A percentile compares a stretch with the other conserved stretches of the same genome.
Evolutionary conservation across 306 rosid genomes (phyloP).

Genomic region (Senna siamea): DNA sequence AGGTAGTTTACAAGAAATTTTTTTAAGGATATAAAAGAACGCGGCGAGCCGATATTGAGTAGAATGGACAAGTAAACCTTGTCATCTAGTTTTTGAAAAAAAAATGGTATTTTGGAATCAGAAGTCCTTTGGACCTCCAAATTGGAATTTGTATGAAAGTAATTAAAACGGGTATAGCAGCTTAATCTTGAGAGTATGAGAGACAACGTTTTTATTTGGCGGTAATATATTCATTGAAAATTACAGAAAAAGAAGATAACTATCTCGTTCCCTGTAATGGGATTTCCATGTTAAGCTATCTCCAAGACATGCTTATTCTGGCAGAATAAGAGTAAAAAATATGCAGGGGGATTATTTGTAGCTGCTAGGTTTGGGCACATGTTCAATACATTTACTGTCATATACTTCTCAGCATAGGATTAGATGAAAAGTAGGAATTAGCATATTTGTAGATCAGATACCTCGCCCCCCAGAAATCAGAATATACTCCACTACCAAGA

Average conservation of each 20-base stretch:
- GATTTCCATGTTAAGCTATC: background rate
- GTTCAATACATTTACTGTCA: background rate
- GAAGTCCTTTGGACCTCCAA: slow-evolving; percentile 30
- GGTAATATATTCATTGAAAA: too few species aligned
- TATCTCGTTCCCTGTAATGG: background rate
- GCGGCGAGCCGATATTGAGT: slow-evolving; percentile 70
- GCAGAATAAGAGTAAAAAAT: background rate
- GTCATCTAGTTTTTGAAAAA: slow-evolving; percentile 37
- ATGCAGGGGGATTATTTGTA: background rate
- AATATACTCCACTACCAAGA: slow-evolving; percentile 2
- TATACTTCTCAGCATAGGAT: slow-evolving; percentile 24
- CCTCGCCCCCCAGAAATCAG: background rate
- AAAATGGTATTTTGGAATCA: slow-evolving; percentile 46
- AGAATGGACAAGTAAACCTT: slow-evolving; percentile 52
- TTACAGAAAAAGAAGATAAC: background rate
- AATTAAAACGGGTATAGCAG: too few species aligned
- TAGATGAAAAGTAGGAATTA: background rate
- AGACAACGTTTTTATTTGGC: background rate
- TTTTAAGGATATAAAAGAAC: slow-evolving; percentile 39
- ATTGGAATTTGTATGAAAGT: slow-evolving; percentile 15
- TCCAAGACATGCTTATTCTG: background rate
- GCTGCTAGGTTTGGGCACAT: background rate
- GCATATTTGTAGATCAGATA: slow-evolving; percentile 34
- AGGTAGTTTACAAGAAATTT: background rate
- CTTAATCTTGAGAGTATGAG: too few species aligned